Evolutionary conservation across 2,329 filamentous ascomycete genomes (phyloP).

Genomic region (Penicillium sp.): DNA sequence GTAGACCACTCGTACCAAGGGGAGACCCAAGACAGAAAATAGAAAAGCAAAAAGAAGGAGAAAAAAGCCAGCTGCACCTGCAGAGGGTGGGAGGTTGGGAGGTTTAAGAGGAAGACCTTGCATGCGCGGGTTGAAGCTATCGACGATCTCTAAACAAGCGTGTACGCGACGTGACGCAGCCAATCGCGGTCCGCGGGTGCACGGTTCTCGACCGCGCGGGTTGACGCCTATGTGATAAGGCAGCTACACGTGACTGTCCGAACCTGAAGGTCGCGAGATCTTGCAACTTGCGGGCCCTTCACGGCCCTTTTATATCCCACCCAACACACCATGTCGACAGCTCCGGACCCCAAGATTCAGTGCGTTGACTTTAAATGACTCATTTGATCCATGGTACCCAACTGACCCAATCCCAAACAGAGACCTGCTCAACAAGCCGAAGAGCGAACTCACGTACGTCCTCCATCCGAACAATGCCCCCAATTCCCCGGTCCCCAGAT

Average conservation of each 20-base stretch:
- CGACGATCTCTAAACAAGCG: constrained; percentile 33
- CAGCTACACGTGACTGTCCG: constrained; percentile 16
- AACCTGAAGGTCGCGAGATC: constrained; percentile 15
- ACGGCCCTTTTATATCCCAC: constrained; percentile 29
- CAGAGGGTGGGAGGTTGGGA: constrained; percentile 21
- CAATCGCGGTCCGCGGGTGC: constrained; percentile 32
- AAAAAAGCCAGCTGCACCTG: constrained; percentile 11
- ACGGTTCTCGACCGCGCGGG: constrained; percentile 4
- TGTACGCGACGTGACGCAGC: constrained; percentile 43
- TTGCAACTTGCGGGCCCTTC: constrained; percentile 7
- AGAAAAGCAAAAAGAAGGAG: constrained; percentile 5
- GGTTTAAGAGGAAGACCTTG: constrained; percentile 32
- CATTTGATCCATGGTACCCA: constrained; percentile 13
- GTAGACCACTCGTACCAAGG: constrained; percentile 16
- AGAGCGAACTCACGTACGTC: constrained; percentile 84
- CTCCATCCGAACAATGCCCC: not conserved
- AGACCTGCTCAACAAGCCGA: constrained; percentile 84
- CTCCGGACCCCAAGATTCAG: constrained; percentile 66
- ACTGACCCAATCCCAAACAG: constrained; percentile 47
- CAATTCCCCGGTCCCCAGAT: constrained; percentile 2
- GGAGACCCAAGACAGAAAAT: constrained; percentile 10
- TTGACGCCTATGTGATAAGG: not conserved
- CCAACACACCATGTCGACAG: constrained; percentile 52
- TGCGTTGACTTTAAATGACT: constrained; percentile 43
- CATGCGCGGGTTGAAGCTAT: constrained; percentile 33